Base-by-base conservation (phyloP, 176 grass and related monocot genomes). In the Ensete glaucum region DNA sequence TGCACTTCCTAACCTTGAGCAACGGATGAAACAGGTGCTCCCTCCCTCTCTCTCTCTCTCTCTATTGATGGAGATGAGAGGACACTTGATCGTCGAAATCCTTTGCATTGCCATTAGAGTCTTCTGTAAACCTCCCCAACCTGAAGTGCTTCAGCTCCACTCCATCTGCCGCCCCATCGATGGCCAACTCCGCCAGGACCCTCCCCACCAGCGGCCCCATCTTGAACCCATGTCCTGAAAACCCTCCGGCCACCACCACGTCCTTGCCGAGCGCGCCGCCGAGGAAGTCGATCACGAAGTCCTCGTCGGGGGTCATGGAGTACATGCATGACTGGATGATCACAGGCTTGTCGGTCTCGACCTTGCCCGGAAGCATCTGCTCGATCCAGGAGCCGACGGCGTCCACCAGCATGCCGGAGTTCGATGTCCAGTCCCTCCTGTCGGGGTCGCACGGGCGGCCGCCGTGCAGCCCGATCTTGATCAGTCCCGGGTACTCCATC, bases 141-240 rank as follows among this genome's bases (percentile, higher is more conserved):
- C 75, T 81, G 53, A 97, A 83, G 67, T 69, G 81, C 5, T 9
- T 0, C 54, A 90, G 78, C 22, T 52, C 67, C 34, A 11, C 48
- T 13, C 16, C 14, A 15, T 48, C 15, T 8, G 48, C 67, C 43
- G 87, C 66, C 77, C 93, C 93, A 16, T 77, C 76, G 29, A 97
- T 23, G 19, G 85, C 90, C 90, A 97, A 77, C 73, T 90, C 90
- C 2, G 87, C 88, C 0, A 97, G 77, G 55, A 93, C 90, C 77
- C 82, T 86, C 22, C 93, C 90, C 9, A 97, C 79, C 0, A 68
- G 81, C 0, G 93, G 93, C 0, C 87, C 93, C 83, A 87, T 90
- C 82, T 97, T 97, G 77, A 97, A 97, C 19, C 93, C 93, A 12
- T 97, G 93, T 0, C 93, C 93, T 1, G 93, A 97, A 70, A 97